Percentiles rank a stretch among this genome's conserved stretches.
These are phyloP conservation scores for Lipomyces sp. DNA, from an alignment of 805 yeast genomes.

Conservation along the genomic window DNA sequence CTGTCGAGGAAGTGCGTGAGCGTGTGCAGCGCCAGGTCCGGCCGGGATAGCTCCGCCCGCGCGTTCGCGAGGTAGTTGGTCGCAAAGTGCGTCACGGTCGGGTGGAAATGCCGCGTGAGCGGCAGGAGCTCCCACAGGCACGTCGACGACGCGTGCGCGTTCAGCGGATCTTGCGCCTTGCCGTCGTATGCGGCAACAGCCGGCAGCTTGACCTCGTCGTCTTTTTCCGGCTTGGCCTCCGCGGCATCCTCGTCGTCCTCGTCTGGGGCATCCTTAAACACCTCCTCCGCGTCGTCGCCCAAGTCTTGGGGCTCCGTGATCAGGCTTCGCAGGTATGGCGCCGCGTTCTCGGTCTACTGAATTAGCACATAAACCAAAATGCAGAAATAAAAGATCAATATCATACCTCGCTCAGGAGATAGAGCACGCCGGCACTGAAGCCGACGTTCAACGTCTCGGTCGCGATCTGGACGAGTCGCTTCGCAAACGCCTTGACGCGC, in stretches of 20 bases:
- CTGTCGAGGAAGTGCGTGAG: slow-evolving; percentile 88
- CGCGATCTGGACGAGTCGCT: slow-evolving; percentile 82
- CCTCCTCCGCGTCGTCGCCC: slow-evolving; percentile 45
- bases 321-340: slow-evolving; percentile 66
- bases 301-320: slow-evolving; percentile 52
- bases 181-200: slow-evolving; percentile 59
- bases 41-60: slow-evolving; percentile 51
- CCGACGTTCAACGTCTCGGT: slow-evolving; percentile 86
- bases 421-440: slow-evolving; percentile 79
- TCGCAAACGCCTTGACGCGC: slow-evolving; percentile 84
- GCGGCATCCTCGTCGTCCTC: slow-evolving; percentile 33
- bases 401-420: slow-evolving; percentile 58
- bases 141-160: slow-evolving; percentile 76
- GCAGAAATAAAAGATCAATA: not conserved
- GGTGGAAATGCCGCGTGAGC: slow-evolving; percentile 81
- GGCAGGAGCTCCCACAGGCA: slow-evolving; percentile 83
- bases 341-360: slow-evolving; percentile 47
- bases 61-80: slow-evolving; percentile 51
- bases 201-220: slow-evolving; percentile 14
- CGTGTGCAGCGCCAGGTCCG: slow-evolving; percentile 86
- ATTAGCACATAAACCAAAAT: not conserved
- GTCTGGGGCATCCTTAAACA: slow-evolving; percentile 37
- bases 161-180: slow-evolving; percentile 87
- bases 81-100: slow-evolving; percentile 83
- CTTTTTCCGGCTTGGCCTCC: slow-evolving; percentile 10